phyloP scores from a whole-genome alignment of 352 stramenopile genomes.

The Globisporangium cystogenes region DNA sequence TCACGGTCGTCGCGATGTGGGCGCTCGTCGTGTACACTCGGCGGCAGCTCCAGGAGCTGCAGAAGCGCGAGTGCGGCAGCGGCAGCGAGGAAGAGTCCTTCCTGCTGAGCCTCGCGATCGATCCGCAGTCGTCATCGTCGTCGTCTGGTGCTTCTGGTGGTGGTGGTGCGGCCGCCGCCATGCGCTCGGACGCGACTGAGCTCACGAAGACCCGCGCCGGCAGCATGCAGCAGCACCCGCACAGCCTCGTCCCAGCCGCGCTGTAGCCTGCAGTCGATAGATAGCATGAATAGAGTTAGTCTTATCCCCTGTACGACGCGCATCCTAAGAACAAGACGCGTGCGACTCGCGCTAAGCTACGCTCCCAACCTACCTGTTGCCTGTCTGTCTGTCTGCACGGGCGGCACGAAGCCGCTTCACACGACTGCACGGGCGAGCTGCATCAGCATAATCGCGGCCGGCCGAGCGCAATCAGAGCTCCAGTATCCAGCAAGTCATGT shows the following conservation, averaged over 20 bases:
- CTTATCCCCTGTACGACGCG: no score
- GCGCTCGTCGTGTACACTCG: slow-evolving; percentile 64
- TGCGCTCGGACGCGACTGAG: slow-evolving; percentile 11
- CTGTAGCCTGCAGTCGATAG: no score
- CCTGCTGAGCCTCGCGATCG: slow-evolving; percentile 7
- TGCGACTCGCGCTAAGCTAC: no score
- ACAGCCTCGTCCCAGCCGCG: no score
- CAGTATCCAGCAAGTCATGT: background rate
- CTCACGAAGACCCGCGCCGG: slow-evolving; percentile 24
- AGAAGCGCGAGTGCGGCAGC: slow-evolving; percentile 49
- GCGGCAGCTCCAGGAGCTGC: slow-evolving; percentile 47
- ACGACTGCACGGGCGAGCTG: background rate
- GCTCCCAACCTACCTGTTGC: no score
- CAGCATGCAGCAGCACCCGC: slow-evolving; percentile 16
- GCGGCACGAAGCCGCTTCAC: no score
- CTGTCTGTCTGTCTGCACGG: no score
- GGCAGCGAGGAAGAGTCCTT: slow-evolving; percentile 38
- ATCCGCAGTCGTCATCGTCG: background rate
- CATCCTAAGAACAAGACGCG: no score
- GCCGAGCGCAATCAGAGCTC: background rate
- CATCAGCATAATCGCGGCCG: background rate
- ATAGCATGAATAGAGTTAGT: no score
- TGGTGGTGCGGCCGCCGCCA: background rate
- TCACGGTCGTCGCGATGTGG: slow-evolving; percentile 51
- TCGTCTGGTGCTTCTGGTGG: background rate